Base-by-base conservation (phyloP, 352 stramenopile species). In the Phytophthora parvispora region DNA sequence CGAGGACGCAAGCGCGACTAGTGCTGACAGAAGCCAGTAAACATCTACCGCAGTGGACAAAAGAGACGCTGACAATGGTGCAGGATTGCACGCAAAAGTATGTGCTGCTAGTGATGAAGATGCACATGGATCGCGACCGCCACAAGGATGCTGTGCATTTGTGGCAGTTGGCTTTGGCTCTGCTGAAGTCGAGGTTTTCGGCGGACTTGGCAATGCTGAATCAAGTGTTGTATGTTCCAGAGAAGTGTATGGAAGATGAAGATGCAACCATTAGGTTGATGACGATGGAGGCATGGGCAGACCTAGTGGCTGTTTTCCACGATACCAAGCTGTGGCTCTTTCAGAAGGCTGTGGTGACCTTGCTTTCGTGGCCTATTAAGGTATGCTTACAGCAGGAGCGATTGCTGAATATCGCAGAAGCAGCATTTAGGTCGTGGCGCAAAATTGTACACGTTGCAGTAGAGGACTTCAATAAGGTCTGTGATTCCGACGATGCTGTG, bases 161-260 rank as follows among this genome's bases (percentile, higher is more conserved):
- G 51, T 93, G 86, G 86, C 78, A 74, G n/a, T 53, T 93, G 32
- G 77, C 78, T 27, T 31, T 93, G 28, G n/a, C 73, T 10, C 53
- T 92, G 34, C 68, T 91, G 60, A 75, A 74, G 38, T 72, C 64
- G 16, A 71, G 24, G 7, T 72, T 92, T 24, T 74, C 74, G 18
- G 61, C 50, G 18, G 74, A 92, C 54, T 54, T 90, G 13, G 69
- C 29, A 18, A 72, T 81, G 53, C 52, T 93, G 18, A 91, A 88
- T 38, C 53, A 75, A 2, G 65, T 91, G 16, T 53, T 93, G 36
- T 86, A 89, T 51, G 69, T 91, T 9, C 76, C 83, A 1, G 86
- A 93, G 34, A 73, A 67, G 13, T 84, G 70, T 31, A 81, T 92
- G 72, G 60, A 74, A 27, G 74, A 91, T 62, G 42, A 60, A 32